A percentile compares a stretch with the other conserved stretches of the same genome.
Conservation (phyloP, 2,329 filamentous ascomycete genomes). For the Penicillium hesseltinei region DNA sequence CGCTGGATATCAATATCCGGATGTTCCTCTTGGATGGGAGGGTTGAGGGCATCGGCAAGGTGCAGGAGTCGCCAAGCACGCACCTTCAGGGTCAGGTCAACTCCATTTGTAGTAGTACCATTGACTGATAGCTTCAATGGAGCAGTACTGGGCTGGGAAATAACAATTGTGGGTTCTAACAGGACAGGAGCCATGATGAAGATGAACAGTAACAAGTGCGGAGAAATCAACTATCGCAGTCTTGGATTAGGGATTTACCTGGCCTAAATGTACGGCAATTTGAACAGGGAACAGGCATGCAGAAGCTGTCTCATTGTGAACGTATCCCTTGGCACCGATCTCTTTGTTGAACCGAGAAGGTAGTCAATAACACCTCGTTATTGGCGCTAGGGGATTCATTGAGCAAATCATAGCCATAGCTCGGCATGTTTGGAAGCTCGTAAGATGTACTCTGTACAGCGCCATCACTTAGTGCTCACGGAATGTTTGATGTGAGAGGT, state of each 20-base stretch:
- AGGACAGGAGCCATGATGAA: conserved; percentile 12
- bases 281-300: background rate
- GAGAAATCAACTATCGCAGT: background rate
- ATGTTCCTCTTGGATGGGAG: background rate
- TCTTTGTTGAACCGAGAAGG: conserved; percentile 12
- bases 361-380: conserved; percentile 9
- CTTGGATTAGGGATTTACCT: background rate
- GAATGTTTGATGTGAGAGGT: conserved; percentile 5
- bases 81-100: background rate
- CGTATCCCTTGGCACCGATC: background rate
- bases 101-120: background rate
- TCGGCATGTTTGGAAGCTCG: background rate
- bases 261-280: background rate
- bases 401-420: background rate
- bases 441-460: background rate
- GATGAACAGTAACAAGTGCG: background rate
- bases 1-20: conserved; percentile 14
- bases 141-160: background rate
- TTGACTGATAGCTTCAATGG: background rate
- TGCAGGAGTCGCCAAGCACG: conserved; percentile 7
- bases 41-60: conserved; percentile 7
- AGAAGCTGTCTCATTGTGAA: conserved; percentile 1
- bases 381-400: background rate
- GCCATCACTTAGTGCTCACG: background rate
- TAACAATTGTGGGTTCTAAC: background rate